Conservation (phyloP, 2,329 filamentous ascomycete species). For the Sclerotinia glacialis region DNA sequence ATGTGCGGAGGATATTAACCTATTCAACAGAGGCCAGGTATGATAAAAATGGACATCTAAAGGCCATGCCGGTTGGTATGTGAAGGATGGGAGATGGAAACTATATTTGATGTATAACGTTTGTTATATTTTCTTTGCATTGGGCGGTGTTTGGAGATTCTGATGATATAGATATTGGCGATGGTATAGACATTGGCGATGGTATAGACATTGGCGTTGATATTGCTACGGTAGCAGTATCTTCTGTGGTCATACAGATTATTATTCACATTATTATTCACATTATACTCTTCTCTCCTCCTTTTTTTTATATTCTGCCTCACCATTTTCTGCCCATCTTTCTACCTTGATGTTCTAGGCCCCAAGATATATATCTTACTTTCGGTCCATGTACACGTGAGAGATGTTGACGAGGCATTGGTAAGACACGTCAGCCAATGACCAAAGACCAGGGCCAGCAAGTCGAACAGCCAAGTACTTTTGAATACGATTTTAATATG, state of each 20-base stretch:
- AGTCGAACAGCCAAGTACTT: too few relatives aligned
- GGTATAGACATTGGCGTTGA: background rate
- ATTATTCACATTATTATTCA: background rate
- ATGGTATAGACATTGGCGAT: too few relatives aligned
- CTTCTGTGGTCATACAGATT: background rate
- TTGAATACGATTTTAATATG: too few relatives aligned
- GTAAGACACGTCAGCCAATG: too few relatives aligned
- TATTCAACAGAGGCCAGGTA: slow-evolving; percentile 68
- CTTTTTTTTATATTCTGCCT: background rate
- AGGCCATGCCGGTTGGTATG: slow-evolving; percentile 30
- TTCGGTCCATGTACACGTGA: too few relatives aligned
- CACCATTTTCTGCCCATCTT: background rate
- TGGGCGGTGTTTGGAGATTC: slow-evolving; percentile 26
- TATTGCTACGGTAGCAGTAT: background rate
- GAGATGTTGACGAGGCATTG: too few relatives aligned
- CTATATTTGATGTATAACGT: background rate
- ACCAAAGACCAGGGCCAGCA: too few relatives aligned
- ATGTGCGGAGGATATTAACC: background rate
- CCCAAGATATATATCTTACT: too few relatives aligned
- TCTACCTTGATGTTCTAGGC: background rate
- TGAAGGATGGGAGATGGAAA: slow-evolving; percentile 23
- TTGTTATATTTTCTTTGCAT: slow-evolving; percentile 23
- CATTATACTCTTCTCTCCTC: background rate
- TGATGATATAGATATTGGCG: background rate
- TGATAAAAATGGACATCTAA: slow-evolving; percentile 72